These are phyloP conservation scores for Otatea glauca DNA, from an alignment of 176 grass and related monocot genomes.

Conservation along the genomic window DNA sequence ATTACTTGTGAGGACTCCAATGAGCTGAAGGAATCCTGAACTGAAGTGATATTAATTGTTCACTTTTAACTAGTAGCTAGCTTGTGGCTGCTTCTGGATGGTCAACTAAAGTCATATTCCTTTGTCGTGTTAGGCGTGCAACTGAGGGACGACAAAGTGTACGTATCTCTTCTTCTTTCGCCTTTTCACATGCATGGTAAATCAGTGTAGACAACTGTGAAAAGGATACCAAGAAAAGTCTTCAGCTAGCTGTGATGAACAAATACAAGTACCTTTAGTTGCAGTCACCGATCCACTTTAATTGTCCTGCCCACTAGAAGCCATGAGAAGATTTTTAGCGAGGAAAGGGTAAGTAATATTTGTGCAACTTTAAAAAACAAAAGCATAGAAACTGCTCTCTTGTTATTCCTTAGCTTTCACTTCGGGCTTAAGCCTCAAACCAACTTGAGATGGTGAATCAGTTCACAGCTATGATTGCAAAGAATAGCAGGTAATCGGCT, in stretches of 20 bases:
- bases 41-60: background rate
- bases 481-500: background rate
- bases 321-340: too few species aligned
- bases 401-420: conserved; percentile 29
- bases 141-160: conserved; percentile 28
- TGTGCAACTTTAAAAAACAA: too few species aligned
- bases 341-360: too few species aligned
- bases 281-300: background rate
- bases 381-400: too few species aligned
- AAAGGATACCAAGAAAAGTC: background rate
- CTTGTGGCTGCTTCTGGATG: background rate
- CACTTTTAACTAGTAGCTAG: background rate
- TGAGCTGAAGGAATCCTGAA: conserved; percentile 19
- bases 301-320: background rate
- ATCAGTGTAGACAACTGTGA: background rate
- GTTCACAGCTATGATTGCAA: background rate
- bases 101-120: conserved; percentile 43
- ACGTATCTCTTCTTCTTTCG: background rate
- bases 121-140: conserved; percentile 41
- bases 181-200: background rate
- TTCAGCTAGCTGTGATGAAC: background rate
- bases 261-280: background rate
- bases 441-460: background rate
- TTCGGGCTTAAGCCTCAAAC: conserved; percentile 3
- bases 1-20: background rate